Evolutionary conservation across 768 basidiomycete species (phyloP), one percentile per base, ranked within the genome.

Genomic region (Boletus sensibilis): DNA sequence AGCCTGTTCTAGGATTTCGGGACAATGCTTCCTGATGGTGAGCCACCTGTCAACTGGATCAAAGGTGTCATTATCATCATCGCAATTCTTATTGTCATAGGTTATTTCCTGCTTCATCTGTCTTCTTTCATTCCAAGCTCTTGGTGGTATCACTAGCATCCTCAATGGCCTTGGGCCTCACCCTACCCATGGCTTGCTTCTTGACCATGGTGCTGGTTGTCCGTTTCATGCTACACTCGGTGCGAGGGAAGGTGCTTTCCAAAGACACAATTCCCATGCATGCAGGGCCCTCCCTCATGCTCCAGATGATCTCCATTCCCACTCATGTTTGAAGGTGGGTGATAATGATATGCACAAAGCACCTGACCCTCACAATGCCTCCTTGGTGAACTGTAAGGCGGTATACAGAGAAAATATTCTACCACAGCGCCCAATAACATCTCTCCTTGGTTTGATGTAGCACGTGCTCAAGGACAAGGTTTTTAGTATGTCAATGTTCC

Each of bases 401-500:
- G 78, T 94, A 2, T 95, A 87, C 65, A 92, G 93, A 18, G 75
- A 78, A 54, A 95, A 96, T 66, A 64, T 86, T 7, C 75, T 94
- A 1, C 93, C 94, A 0, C 76, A 74, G 1, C 82, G 89, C n/a
- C 74, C 79, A 23, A 81, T 79, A 55, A 94, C 92, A 68, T 78
- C 81, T 5, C 74, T 96, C 42, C 75, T 92, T 27, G 76, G 78
- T 57, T 76, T 95, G 27, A 94, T 94, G 89, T 92, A 85, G 86
- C 72, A 85, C 40, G 92, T 93, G 1, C 72, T 93, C 65, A 89
- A 92, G 71, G 94, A 96, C 74, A 95, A 93, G 75, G 91, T n/a
- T 95, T 61, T 75, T 95, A 72, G 89, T 92, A 64, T 66, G 85
- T 81, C 23, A 7, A 38, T 11, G 1, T 14, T 41, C 5, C 20